Evolutionary conservation across 129 eudicot genomes (phyloP).

Genomic region (Arctium lappa): DNA sequence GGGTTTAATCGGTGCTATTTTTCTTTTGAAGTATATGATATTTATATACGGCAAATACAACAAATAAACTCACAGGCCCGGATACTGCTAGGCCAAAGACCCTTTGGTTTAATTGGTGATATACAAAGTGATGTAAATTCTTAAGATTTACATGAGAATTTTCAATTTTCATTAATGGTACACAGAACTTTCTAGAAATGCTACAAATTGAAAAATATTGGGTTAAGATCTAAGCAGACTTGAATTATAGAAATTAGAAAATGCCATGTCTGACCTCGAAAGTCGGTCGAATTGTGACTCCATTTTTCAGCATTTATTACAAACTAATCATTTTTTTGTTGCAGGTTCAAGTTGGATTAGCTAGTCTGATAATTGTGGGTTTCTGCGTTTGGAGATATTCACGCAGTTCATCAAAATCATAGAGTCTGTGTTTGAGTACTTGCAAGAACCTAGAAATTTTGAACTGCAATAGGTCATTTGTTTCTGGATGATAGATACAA

Average conservation of each 20-base stretch:
- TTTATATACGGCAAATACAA: too few relatives aligned
- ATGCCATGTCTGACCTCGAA: neutral
- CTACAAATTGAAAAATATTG: neutral
- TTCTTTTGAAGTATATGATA: too few relatives aligned
- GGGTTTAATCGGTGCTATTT: too few relatives aligned
- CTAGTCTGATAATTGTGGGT: conserved; percentile 51
- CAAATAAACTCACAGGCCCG: too few relatives aligned
- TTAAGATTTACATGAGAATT: too few relatives aligned
- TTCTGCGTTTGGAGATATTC: conserved; percentile 70
- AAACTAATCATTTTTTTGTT: conserved; percentile 2
- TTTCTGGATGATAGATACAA: neutral
- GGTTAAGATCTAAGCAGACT: neutral
- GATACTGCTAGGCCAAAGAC: too few relatives aligned
- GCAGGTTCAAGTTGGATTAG: conserved; percentile 63
- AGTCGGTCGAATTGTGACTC: neutral
- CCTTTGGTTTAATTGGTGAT: neutral
- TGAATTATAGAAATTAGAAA: neutral
- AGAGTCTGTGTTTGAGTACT: conserved; percentile 3
- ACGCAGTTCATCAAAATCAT: conserved; percentile 33
- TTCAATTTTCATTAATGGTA: neutral
- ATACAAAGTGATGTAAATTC: neutral
- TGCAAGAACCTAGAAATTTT: neutral
- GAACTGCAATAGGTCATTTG: neutral
- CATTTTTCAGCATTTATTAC: neutral
- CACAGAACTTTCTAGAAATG: neutral